Base-by-base conservation (phyloP, 2,329 filamentous ascomycete species). In the Colletotrichum truncatum region DNA sequence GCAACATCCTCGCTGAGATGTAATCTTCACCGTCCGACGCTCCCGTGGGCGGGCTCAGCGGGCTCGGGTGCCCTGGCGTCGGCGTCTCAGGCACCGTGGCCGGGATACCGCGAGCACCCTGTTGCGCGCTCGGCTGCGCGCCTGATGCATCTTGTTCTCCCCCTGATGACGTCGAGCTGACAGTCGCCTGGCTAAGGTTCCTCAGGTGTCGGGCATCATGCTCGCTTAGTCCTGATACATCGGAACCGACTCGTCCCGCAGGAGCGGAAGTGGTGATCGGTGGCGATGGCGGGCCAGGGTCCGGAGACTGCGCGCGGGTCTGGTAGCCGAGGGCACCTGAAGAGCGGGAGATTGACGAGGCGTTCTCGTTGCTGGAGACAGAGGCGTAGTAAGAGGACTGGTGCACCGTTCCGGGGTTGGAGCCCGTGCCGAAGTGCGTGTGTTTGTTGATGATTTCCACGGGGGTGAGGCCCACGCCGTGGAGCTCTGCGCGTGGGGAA, bases 401-500 rank as follows among this genome's bases (percentile, higher is more conserved):
- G 68, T 72, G 75, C 43, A 71, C 74, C n/a, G 75, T 68, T 11
- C 70, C 69, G 46, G 60, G 65, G 61, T 54, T 70, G 59, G 23
- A 71, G 62, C 49, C 59, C 16, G 55, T 67, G 45, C 70, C 71
- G 25, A 78, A 71, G 51, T 72, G 72, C 2, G 76, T 72, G 70
- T 79, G 70, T 36, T 73, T 75, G 57, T 77, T 75, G 48, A 81
- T 76, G n/a, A 82, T 74, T 2, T 82, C 77, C 11, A 77, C 67
- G 6, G 77, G 77, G 0, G 78, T 75, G 14, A 82, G 73, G 12
- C 76, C 77, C 1, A 80, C 82, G 61, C 81, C 80, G 16, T 81
- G 77, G 3, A 87, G 78, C 67, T 87, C 85, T 14, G 72, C 74
- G 1, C 70, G 77, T 0, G 76, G 73, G 0, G 82, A 83, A 1